Evolutionary conservation across 2,329 filamentous ascomycete species (phyloP).

Genomic region (Fusarium sp.): DNA sequence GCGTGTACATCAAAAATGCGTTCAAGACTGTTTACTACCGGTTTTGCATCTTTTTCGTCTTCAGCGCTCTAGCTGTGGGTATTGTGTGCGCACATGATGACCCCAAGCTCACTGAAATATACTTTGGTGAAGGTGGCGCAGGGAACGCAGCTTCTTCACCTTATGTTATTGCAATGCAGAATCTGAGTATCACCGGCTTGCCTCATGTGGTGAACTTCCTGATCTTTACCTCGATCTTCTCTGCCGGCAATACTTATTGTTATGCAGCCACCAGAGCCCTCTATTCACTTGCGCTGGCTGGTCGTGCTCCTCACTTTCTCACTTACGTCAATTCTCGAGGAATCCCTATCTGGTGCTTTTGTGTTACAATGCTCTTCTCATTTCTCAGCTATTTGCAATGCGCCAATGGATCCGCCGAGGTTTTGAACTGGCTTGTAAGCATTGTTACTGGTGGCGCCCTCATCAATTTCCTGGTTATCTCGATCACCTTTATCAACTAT

Average conservation of each 20-base stretch:
- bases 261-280: conserved; percentile 63
- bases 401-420: conserved; percentile 60
- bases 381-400: conserved; percentile 65
- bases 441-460: conserved; percentile 67
- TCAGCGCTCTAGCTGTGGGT: conserved; percentile 68
- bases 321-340: conserved; percentile 70
- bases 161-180: conserved; percentile 58
- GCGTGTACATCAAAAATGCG: conserved; percentile 67
- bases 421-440: conserved; percentile 65
- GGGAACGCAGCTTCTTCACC: conserved; percentile 64
- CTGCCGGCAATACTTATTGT: neutral
- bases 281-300: conserved; percentile 63
- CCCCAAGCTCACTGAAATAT: conserved; percentile 65
- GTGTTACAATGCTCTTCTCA: conserved; percentile 64
- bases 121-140: conserved; percentile 51
- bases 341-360: conserved; percentile 69
- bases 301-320: conserved; percentile 64
- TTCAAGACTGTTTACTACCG: conserved; percentile 63
- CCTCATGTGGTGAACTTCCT: conserved; percentile 69
- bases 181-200: conserved; percentile 63
- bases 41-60: conserved; percentile 53
- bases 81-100: conserved; percentile 70
- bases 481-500: conserved; percentile 60
- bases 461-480: conserved; percentile 71
- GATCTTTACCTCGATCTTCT: conserved; percentile 54